Evolutionary conservation across 2,329 filamentous ascomycete species (phyloP).

Genomic region (Pseudocercospora fijiensis): DNA sequence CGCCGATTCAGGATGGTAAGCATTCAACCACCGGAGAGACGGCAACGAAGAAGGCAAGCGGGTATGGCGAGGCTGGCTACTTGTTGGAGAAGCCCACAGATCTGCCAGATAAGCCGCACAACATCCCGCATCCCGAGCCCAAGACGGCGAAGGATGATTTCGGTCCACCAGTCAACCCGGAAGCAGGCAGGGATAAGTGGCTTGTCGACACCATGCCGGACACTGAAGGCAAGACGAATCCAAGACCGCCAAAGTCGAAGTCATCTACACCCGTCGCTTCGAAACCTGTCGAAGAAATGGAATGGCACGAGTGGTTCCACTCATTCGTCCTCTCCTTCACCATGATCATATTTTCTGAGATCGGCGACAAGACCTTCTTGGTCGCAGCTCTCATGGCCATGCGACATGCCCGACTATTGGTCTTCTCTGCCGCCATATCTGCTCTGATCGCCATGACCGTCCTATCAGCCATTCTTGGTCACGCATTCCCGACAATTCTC

Average conservation of each 20-base stretch:
- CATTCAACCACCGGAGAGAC: conserved; percentile 29
- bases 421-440: conserved; percentile 91
- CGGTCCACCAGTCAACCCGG: conserved; percentile 29
- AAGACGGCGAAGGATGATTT: conserved; percentile 29
- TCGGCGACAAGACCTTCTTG: conserved; percentile 98
- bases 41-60: conserved; percentile 35
- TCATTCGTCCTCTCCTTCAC: conserved; percentile 89
- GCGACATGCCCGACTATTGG: conserved; percentile 90
- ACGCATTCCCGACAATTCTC: conserved; percentile 85
- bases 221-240: conserved; percentile 38
- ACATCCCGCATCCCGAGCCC: conserved; percentile 69
- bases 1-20: conserved; percentile 39
- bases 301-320: conserved; percentile 56
- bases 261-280: conserved; percentile 12
- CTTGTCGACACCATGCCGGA: conserved; percentile 42
- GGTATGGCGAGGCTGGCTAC: conserved; percentile 30
- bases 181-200: conserved; percentile 28
- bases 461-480: conserved; percentile 86
- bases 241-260: conserved; percentile 34
- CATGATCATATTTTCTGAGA: conserved; percentile 96
- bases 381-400: conserved; percentile 98
- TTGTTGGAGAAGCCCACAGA: conserved; percentile 53
- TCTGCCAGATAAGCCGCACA: conserved; percentile 74
- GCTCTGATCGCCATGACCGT: conserved; percentile 91
- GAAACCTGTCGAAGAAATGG: conserved; percentile 17